phyloP scores from a whole-genome alignment of 1,284 basidiomycete genomes.

The Malassezia globosa region DNA sequence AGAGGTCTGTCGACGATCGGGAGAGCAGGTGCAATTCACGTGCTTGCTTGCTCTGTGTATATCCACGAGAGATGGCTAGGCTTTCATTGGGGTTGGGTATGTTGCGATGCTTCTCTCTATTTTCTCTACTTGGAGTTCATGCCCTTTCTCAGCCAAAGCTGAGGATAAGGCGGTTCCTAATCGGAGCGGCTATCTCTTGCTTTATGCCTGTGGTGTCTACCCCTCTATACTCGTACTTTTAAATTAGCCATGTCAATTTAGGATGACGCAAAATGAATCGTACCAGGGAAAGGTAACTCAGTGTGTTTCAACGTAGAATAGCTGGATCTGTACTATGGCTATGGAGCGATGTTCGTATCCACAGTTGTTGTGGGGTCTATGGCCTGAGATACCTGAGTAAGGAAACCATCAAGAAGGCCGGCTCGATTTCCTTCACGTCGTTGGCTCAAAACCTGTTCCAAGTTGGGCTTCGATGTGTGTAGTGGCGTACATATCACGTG shows the following conservation, averaged over 20 bases:
- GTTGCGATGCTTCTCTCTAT: no score
- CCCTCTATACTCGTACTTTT: slow-evolving; percentile 11
- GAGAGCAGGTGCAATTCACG: slow-evolving; percentile 3
- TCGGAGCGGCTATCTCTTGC: slow-evolving; percentile 7
- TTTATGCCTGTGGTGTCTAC: slow-evolving; percentile 10
- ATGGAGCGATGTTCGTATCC: no score
- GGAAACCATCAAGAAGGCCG: no score
- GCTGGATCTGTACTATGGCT: no score
- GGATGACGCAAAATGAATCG: slow-evolving; percentile 10
- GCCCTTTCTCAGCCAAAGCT: neutral
- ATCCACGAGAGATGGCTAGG: slow-evolving; percentile 13
- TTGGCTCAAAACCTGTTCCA: no score
- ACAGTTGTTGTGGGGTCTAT: no score
- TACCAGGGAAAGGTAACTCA: neutral
- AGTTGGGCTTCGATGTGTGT: no score
- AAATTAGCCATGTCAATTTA: slow-evolving; percentile 12
- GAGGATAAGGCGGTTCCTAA: no score
- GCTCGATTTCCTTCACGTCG: no score
- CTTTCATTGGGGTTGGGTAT: neutral
- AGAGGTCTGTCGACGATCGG: slow-evolving; percentile 7
- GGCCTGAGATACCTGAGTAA: no score
- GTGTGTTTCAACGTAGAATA: slow-evolving; percentile 1
- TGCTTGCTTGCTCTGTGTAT: slow-evolving; percentile 12
- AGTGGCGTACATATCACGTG: no score
- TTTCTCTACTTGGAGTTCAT: neutral